phyloP scores from a whole-genome alignment of 2,329 filamentous ascomycete genomes.

The Didymella segeticola region DNA sequence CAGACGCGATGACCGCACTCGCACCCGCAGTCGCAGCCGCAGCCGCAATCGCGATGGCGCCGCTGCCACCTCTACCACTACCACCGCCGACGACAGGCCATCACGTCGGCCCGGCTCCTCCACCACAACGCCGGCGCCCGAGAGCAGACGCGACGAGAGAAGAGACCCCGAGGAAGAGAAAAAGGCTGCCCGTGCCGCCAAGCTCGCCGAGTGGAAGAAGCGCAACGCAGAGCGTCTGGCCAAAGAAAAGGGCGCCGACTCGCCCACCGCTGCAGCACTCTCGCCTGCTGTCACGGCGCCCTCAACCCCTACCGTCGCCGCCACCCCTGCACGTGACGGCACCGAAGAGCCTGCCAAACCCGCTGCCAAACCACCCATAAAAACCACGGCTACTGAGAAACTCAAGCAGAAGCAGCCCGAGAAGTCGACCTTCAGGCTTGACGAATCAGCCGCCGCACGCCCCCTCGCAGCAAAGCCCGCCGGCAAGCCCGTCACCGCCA shows the following conservation, averaged over 20 bases:
- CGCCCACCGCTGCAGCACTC: constrained; percentile 65
- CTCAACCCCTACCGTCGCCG: constrained; percentile 62
- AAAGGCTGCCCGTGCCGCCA: constrained; percentile 33
- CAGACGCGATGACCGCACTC: constrained; percentile 54
- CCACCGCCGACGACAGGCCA: constrained; percentile 59
- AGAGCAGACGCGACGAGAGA: constrained; percentile 50
- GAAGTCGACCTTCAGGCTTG: constrained; percentile 49
- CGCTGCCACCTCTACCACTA: constrained; percentile 31
- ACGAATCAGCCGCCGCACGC: constrained; percentile 39
- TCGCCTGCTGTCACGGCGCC: constrained; percentile 69
- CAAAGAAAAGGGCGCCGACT: constrained; percentile 69
- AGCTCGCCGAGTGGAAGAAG: constrained; percentile 84
- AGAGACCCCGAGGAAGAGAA: constrained; percentile 47
- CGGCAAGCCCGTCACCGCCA: constrained; percentile 33
- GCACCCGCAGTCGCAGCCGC: constrained; percentile 6
- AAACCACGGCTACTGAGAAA: constrained; percentile 84
- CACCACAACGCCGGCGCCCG: constrained; percentile 58
- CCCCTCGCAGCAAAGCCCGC: constrained; percentile 38
- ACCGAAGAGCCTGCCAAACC: constrained; percentile 62
- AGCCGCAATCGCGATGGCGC: no score
- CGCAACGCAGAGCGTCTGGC: constrained; percentile 56
- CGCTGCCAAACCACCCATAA: constrained; percentile 89
- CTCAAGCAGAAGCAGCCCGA: constrained; percentile 61
- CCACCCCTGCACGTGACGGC: neutral
- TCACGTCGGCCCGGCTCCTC: constrained; percentile 55